Evolutionary conservation across 2,329 filamentous ascomycete species (phyloP), one percentile per base, ranked within the genome.

Genomic region (Pezizomycotina sp.): DNA sequence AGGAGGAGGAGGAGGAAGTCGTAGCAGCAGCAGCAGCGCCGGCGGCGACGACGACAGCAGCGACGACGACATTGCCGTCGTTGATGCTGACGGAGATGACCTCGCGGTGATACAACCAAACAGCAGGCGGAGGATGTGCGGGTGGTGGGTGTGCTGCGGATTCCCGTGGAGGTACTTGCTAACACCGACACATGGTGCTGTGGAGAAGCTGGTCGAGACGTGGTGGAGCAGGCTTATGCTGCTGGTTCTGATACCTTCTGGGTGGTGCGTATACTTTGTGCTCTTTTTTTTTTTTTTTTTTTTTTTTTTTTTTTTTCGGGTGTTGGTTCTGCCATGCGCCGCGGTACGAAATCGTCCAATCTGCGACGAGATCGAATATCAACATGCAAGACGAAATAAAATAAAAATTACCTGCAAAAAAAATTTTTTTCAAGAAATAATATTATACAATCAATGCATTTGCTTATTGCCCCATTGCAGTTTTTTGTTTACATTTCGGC

Each of bases 161-260:
- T 43, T 42, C 39, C 33, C 52, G 44, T 49, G 46, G 35, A 47
- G 47, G 44, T 52, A 34, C 34, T 74, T 71, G 65, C 60, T 77
- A 33, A 64, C 66, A 43, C 73, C 73, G 27, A 64, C 63, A 53
- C 67, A 72, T 48, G 55, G 57, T 19, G 66, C 66, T 3, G 71
- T 77, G 16, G 67, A 61, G 51, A 62, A 61, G 41, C 62, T 70
- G 13, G 65, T 75, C 15, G 65, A 69, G 46, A 62, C 59, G 39
- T 77, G 73, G 73, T 77, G 69, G 65, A 65, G 59, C 46, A 63
- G 73, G 22, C 75, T 72, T 62, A 60, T 62, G 1, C 57, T 73
- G 25, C 53, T 77, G 53, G 67, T 75, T 24, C 55, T 74, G 35
- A 52, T 77, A 50, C 73, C 73, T 3, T 71, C 73, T 27, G 53